Evolutionary conservation across 805 yeast species (phyloP), one percentile per base, ranked within the genome.

Genomic region (Kluyveromyces siamensis): DNA sequence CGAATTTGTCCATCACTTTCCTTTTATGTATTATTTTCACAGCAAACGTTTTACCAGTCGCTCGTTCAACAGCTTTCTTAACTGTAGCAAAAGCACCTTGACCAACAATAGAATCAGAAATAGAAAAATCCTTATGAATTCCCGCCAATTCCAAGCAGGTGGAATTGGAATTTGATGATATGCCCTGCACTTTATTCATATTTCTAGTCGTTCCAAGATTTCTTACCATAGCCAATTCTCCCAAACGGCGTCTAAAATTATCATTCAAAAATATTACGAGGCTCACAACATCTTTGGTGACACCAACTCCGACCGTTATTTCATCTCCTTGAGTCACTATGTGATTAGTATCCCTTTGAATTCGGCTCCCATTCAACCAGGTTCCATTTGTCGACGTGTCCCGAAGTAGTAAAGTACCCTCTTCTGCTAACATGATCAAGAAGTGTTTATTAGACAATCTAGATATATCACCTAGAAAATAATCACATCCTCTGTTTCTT

Each of bases 81-180:
- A 93, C 99, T 1, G 90, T 85, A 6, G 98, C 98, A 74, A 91
- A 91, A 9, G 98, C 98, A n/a, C 99, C 99, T 58, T 88, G 93
- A 1, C 99, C 99, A 1, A 91, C 86, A 14, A 87, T 82, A 59
- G 86, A 96, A 61, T 84, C 87, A 50, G 83, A 78, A 18, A 91
- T 79, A 13, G 87, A 84, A 65, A 83, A 93, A 58, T 84, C 80
- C 50, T 76, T 78, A 57, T 74, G 73, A 10, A 87, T 80, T 1
- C 90, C 89, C 19, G 52, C 48, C 13, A 44, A 44, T 16, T 37
- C 43, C 13, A 27, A 40, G 27, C 46, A 41, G 11, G 49, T 44
- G 10, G 45, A 44, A 9, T 47, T 21, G 7, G 36, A 37, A 16
- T 37, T 38, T 17, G 49, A 42, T 27, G 41, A 17, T 25, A 38